Evolutionary conservation across 192 early-diverging fungal species (phyloP), one percentile per base, ranked within the genome.

Genomic region (Rhizophagus sp.): DNA sequence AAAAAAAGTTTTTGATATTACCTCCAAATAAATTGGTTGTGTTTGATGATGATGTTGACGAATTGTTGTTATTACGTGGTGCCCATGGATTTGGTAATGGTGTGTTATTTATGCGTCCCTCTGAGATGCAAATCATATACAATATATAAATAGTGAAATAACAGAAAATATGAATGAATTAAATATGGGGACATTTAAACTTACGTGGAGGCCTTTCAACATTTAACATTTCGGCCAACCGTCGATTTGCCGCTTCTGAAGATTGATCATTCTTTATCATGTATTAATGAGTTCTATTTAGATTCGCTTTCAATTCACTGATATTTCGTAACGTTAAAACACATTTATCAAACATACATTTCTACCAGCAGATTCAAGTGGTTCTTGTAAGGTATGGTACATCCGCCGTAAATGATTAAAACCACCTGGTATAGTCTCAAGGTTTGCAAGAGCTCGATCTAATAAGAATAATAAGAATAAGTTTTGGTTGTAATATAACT

Each of bases 401-500:
- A 91, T 85, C 22, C 89, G 73, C 49, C 87, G 85, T 41, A 91
- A 82, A 82, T 90, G 89, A 73, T 91, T 90, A 73, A 91, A 91
- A 62, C 90, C 90, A 36, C 90, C 90, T 15, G 90, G 90, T 64
- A 91, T 84, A 70, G 89, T 88, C 77, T 91, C 90, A 79, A 91
- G 80, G 63, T 91, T 90, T 11, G 89, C 88, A n/a, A 91, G 79
- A 19, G 90, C 90, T 52, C 90, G 83, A 73, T 91, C 76, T 78
- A 41, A 36, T 63, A 6, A 74, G 15, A 61, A 13, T 61, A 61
- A 41, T 41, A 61, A 74, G 13, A 64, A 39, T 49, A 77, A 25
- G 4, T 68, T 50, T 47, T 68, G 11, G 11, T 22, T 50, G 7
- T 10, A n/a, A 19, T 63, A 62, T 61, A 57, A 36, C 9, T 19